These are phyloP conservation scores for Sclerotiophoma versabilis DNA, from an alignment of 2,329 filamentous ascomycete species.

Conservation along the genomic window DNA sequence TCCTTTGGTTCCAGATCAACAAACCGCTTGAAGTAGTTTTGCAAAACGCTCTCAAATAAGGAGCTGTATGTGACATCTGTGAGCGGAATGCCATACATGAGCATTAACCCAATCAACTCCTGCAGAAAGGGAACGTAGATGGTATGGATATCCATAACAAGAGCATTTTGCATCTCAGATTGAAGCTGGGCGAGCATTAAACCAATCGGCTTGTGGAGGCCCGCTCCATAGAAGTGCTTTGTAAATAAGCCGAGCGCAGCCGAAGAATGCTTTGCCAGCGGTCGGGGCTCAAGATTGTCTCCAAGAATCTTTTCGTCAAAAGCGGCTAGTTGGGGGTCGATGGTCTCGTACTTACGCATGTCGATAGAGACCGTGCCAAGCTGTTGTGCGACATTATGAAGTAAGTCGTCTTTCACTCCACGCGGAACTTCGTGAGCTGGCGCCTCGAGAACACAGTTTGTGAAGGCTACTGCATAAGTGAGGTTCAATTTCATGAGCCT, in stretches of 20 bases:
- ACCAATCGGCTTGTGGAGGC: background rate
- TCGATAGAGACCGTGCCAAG: slow-evolving; percentile 10
- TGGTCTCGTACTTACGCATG: background rate
- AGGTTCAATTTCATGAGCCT: slow-evolving; percentile 11
- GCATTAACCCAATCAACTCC: slow-evolving; percentile 7
- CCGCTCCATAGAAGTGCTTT: slow-evolving; percentile 1
- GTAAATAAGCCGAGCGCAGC: slow-evolving; percentile 3
- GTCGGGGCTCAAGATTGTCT: background rate
- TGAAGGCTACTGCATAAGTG: background rate
- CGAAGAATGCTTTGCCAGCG: slow-evolving; percentile 5
- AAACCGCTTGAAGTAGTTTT: slow-evolving; percentile 8
- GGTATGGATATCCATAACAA: background rate
- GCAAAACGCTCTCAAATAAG: slow-evolving; percentile 4
- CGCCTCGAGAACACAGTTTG: background rate
- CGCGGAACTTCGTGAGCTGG: background rate
- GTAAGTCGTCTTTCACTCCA: background rate
- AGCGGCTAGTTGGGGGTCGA: background rate
- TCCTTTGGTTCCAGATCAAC: background rate
- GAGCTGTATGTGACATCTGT: background rate
- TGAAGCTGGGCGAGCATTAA: background rate
- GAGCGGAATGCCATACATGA: slow-evolving; percentile 11
- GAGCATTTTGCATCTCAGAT: background rate
- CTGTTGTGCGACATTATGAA: background rate
- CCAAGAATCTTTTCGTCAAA: background rate
- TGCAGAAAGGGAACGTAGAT: slow-evolving; percentile 8